Conservation (phyloP, 1,139 yeast genomes). For the Magnusiomyces magnusii region DNA sequence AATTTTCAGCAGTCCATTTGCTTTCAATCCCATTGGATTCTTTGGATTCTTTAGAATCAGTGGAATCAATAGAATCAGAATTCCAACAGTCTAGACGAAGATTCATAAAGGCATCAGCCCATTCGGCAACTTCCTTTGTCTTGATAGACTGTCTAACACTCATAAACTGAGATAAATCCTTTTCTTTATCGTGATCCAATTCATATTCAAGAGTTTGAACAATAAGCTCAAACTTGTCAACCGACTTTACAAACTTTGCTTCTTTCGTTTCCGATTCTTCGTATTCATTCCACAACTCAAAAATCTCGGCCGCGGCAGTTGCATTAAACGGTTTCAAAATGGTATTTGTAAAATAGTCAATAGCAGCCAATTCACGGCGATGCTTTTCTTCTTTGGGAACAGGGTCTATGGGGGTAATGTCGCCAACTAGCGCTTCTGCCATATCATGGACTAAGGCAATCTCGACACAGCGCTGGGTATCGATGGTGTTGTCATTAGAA, state of each 20-base stretch:
- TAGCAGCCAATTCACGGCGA: conserved; percentile 69
- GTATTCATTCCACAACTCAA: conserved; percentile 80
- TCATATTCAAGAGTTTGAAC: conserved; percentile 91
- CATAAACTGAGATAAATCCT: conserved; percentile 63
- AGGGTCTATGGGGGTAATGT: conserved; percentile 79
- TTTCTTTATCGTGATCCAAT: conserved; percentile 45
- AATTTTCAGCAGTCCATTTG: not conserved
- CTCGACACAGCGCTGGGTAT: conserved; percentile 59
- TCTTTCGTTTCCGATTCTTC: conserved; percentile 76
- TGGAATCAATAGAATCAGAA: not conserved
- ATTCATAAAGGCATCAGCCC: conserved; percentile 59
- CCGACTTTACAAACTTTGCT: conserved; percentile 86
- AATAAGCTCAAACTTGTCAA: conserved; percentile 89
- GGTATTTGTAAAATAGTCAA: conserved; percentile 49
- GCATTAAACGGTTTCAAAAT: conserved; percentile 40
- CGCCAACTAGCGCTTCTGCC: conserved; percentile 92
- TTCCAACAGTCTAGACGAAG: conserved; percentile 47
- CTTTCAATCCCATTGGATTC: not conserved
- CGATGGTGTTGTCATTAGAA: conserved; percentile 45
- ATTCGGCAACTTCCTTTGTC: conserved; percentile 59
- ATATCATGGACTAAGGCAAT: conserved; percentile 90
- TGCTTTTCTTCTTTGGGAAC: conserved; percentile 69
- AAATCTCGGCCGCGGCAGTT: conserved; percentile 56
- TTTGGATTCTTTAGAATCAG: not conserved
- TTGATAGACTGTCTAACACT: conserved; percentile 55